These are phyloP conservation scores for Xylaria venustula DNA, from an alignment of 495 filamentous ascomycete genomes.

Conservation along the genomic window DNA sequence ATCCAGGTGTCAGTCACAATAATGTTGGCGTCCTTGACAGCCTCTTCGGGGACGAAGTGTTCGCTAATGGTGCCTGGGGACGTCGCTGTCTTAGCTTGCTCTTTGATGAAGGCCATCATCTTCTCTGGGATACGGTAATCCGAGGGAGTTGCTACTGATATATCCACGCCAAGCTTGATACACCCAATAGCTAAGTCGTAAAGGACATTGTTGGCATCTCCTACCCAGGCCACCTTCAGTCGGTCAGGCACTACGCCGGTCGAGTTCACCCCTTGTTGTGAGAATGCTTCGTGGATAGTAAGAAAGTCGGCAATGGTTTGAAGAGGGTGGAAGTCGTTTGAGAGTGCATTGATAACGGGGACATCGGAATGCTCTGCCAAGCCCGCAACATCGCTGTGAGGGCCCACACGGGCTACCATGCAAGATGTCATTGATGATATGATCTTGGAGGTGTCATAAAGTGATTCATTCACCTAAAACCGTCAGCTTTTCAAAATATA, in stretches of 20 bases:
- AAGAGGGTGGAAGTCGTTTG: constrained; percentile 83
- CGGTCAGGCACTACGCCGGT: constrained; percentile 70
- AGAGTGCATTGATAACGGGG: constrained; percentile 93
- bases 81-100: constrained; percentile 54
- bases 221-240: constrained; percentile 90
- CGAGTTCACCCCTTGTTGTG: constrained; percentile 30
- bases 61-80: constrained; percentile 67
- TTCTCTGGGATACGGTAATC: constrained; percentile 72
- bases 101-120: constrained; percentile 68
- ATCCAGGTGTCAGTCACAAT: constrained; percentile 97
- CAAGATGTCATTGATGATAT: constrained; percentile 90
- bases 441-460: constrained; percentile 84
- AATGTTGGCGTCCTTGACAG: constrained; percentile 83
- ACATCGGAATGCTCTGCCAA: constrained; percentile 79
- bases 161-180: constrained; percentile 78
- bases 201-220: constrained; percentile 95
- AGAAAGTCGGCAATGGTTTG: constrained; percentile 92
- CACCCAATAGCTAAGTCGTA: constrained; percentile 88
- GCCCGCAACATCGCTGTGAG: constrained; percentile 76
- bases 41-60: constrained; percentile 79
- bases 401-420: constrained; percentile 84
- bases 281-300: constrained; percentile 79
- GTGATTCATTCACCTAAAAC: constrained; percentile 77
- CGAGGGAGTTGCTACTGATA: constrained; percentile 81
- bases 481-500: constrained; percentile 6